Base-by-base conservation (phyloP, 495 filamentous ascomycete species). In the Tuber microsphaerosporum region DNA sequence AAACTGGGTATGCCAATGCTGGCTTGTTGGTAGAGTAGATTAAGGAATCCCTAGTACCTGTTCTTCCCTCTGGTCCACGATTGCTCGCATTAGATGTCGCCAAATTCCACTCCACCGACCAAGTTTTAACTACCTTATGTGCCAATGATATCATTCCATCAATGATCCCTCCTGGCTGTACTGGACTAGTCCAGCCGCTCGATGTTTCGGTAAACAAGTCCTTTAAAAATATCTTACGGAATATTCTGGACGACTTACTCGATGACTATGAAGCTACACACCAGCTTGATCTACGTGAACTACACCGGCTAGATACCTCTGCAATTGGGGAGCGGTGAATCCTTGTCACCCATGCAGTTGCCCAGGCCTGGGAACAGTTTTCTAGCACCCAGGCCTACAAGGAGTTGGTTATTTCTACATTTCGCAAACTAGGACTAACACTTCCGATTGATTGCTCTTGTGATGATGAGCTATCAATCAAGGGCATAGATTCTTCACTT, bases 391-490 rank as follows among this genome's bases (percentile, higher is more conserved):
- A 43, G 22, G 26, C 7, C 16, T 31, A 73, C 69, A 75, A 76
- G 46, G 42, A 75, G 20, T 61, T 73, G 2, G 45, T 78, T 42
- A 70, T 75, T 34, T 22, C 72, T 41, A 73, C 65, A 2, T 79
- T 79, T 73, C 61, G 41, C 0, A 76, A 74, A 43, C 26, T 69
- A 22, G 77, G 74, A 14, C 44, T 79, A 26, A 61, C 71, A 1
- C 44, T 79, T 26, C 74, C 71, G 19, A 71, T 79, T 71, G 74
- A 76, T 74, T 39, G 68, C 14, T 46, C 65, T 42, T 71, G 74
- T 45, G 71, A 79, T 65, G n/a, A 71, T 48, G 61, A 79, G n/a
- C 34, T 79, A 8, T 34, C 31, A 4, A 68, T 79, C 48, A 76
- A 79, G 31, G 77, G 74, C 2, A 65, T 79, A 16, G 68, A 48